A percentile compares a stretch with the other conserved stretches of the same genome.
Evolutionary conservation across 208 protist species (phyloP).

Genomic region (Trypanosoma conorhini): DNA sequence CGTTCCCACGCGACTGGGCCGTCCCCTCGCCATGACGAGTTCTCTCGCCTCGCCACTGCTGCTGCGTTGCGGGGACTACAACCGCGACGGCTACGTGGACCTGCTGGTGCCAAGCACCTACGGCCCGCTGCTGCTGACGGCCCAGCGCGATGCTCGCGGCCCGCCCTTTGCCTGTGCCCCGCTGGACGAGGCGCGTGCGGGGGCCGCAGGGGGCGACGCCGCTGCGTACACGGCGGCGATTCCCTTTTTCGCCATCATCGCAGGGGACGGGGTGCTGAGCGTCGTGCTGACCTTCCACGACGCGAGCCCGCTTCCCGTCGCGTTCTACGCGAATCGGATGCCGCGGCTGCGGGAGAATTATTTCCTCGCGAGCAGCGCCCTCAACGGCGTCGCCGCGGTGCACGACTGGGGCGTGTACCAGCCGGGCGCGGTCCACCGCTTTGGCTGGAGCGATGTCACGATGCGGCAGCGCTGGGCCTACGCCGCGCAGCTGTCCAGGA

Average conservation of each 20-base stretch:
- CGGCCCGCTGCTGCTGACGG: conserved; percentile 55
- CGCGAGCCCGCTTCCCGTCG: background rate
- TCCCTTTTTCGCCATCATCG: conserved; percentile 52
- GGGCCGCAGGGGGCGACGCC: background rate
- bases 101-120: conserved; percentile 61
- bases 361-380: conserved; percentile 41
- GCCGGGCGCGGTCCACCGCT: conserved; percentile 49
- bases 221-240: conserved; percentile 15
- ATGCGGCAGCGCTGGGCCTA: conserved; percentile 47
- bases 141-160: conserved; percentile 8
- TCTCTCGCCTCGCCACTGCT: conserved; percentile 37
- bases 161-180: conserved; percentile 18
- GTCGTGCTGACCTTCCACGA: conserved; percentile 40
- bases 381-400: conserved; percentile 30
- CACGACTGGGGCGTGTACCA: conserved; percentile 34
- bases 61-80: conserved; percentile 57
- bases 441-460: conserved; percentile 63
- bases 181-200: conserved; percentile 12
- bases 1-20: background rate
- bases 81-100: conserved; percentile 60
- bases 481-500: conserved; percentile 40
- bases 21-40: conserved; percentile 20
- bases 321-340: conserved; percentile 37
- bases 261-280: conserved; percentile 36
- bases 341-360: conserved; percentile 36